Evolutionary conservation across 768 basidiomycete genomes (phyloP).

Genomic region (Auricularia auricula-judae): DNA sequence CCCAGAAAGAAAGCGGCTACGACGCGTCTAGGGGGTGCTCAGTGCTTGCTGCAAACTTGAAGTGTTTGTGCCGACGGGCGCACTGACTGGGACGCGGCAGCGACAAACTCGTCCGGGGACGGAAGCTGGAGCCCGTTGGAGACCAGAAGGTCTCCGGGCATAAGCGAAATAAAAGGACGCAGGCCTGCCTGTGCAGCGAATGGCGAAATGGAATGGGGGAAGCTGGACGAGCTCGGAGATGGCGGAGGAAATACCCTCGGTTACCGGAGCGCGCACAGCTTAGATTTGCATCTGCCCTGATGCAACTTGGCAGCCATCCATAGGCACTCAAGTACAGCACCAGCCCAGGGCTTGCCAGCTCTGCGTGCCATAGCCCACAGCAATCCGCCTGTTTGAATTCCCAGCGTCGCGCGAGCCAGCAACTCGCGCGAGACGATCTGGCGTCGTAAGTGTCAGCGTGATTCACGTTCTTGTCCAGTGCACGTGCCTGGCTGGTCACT

Average conservation of each 20-base stretch:
- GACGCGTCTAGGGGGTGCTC: not conserved
- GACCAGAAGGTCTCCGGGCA: not conserved
- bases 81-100: slow-evolving; percentile 1
- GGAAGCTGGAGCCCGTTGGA: slow-evolving; percentile 2
- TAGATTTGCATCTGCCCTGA: not conserved
- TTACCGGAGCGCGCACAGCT: not conserved
- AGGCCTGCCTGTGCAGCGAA: not conserved
- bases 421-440: no score
- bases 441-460: no score
- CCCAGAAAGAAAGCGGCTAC: slow-evolving; percentile 4
- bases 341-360: no score
- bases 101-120: slow-evolving; percentile 1
- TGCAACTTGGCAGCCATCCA: no score
- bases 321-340: no score
- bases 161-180: not conserved
- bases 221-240: not conserved
- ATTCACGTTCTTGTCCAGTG: no score
- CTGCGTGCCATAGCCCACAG: no score
- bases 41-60: not conserved
- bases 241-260: not conserved
- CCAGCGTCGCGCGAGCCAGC: no score
- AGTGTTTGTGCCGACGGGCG: no score
- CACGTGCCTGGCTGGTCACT: no score
- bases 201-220: not conserved
- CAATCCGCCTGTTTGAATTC: no score